Percentiles rank a stretch among this genome's conserved stretches.
phyloP scores from a whole-genome alignment of 2,329 filamentous ascomycete genomes.

The Acrocalymma vagum region DNA sequence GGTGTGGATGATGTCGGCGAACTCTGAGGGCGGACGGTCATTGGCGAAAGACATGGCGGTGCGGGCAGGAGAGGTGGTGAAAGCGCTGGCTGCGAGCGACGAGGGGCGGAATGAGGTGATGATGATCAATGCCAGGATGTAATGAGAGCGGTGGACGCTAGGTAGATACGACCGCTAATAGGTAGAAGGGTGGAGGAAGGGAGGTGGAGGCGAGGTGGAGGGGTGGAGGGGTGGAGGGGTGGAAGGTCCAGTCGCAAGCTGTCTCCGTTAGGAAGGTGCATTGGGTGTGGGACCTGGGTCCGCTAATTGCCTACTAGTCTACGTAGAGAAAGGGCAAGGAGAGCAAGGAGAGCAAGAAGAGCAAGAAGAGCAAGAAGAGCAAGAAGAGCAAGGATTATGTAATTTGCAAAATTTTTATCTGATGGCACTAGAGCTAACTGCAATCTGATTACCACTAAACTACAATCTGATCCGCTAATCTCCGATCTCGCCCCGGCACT shows the following conservation, averaged over 20 bases:
- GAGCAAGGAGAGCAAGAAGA: neutral
- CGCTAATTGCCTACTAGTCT: neutral
- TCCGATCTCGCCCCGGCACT: conserved; percentile 32
- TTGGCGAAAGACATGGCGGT: conserved; percentile 46
- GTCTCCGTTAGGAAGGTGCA: conserved; percentile 15
- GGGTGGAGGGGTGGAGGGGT: neutral
- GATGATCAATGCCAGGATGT: conserved; percentile 43
- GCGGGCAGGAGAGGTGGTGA: conserved; percentile 43
- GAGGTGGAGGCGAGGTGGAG: conserved; percentile 1
- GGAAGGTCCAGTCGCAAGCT: neutral
- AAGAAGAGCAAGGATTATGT: conserved; percentile 18
- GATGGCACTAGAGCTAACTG: conserved; percentile 21
- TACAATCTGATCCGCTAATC: conserved; percentile 13
- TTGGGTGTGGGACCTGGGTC: neutral
- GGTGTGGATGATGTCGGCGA: conserved; percentile 43
- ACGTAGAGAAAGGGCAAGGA: neutral
- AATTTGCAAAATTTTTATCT: conserved; percentile 43
- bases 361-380: conserved; percentile 4
- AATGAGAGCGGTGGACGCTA: conserved; percentile 11
- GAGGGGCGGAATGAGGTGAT: conserved; percentile 23
- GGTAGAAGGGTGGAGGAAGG: too few species aligned
- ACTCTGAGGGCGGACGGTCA: conserved; percentile 41
- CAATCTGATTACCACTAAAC: conserved; percentile 35
- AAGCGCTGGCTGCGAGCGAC: conserved; percentile 23
- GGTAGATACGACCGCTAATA: too few species aligned